Evolutionary conservation across 169 alveolate genomes (phyloP).

Genomic region (Cryptosporidium xiaoi): DNA sequence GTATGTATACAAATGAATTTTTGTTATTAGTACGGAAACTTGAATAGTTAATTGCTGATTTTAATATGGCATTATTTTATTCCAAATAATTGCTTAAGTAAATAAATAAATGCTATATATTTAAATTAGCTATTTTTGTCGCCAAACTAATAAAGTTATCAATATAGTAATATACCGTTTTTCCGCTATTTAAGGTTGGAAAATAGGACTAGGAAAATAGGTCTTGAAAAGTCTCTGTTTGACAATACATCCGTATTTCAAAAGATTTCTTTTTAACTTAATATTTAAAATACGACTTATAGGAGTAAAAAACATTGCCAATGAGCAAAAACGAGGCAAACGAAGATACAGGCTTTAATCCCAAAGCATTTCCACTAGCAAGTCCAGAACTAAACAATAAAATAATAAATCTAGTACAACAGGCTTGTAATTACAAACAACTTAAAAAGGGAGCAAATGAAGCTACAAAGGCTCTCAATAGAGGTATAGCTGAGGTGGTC

Average conservation of each 20-base stretch:
- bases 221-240: background rate
- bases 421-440: constrained; percentile 94
- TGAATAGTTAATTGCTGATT: too few species aligned
- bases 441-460: constrained; percentile 95
- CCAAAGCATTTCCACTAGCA: constrained; percentile 92
- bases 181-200: background rate
- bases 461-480: constrained; percentile 96
- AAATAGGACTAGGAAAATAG: background rate
- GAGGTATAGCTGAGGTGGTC: constrained; percentile 97
- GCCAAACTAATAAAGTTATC: too few species aligned
- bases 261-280: background rate
- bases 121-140: too few species aligned
- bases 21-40: too few species aligned
- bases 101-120: too few species aligned
- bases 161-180: background rate
- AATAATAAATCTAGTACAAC: constrained; percentile 91
- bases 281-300: constrained; percentile 15
- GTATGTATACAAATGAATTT: too few species aligned
- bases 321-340: constrained; percentile 76
- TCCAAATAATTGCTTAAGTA: too few species aligned
- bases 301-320: constrained; percentile 17
- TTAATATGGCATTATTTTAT: too few species aligned
- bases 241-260: constrained; percentile 27
- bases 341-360: constrained; percentile 78
- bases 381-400: constrained; percentile 86